Percentiles rank a stretch among this genome's conserved stretches.
Conservation (phyloP, 179 eudicot species). For the Silene noctiflora region DNA sequence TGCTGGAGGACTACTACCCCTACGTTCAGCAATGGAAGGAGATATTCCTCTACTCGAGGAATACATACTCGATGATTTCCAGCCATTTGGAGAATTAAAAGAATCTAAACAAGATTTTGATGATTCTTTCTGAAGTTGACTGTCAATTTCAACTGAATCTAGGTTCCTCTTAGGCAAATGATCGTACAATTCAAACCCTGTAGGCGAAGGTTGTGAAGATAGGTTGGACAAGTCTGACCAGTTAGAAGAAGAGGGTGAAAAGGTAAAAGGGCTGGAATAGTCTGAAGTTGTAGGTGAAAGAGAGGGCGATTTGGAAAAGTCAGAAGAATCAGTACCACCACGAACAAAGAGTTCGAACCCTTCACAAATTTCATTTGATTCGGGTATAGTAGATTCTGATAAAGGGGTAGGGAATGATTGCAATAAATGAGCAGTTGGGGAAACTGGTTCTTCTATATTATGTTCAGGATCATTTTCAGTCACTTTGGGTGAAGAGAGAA, state of each 20-base stretch:
- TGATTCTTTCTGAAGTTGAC: constrained; percentile 31
- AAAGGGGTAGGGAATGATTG: constrained; percentile 33
- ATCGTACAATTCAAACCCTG: constrained; percentile 48
- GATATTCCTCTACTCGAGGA: constrained; percentile 31
- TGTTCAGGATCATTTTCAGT: constrained; percentile 21
- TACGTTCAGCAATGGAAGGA: constrained; percentile 53
- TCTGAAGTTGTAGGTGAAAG: constrained; percentile 80
- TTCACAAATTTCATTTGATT: constrained; percentile 17
- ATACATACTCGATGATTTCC: constrained; percentile 24
- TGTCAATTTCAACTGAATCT: constrained; percentile 28
- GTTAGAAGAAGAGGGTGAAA: constrained; percentile 86
- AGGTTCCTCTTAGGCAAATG: constrained; percentile 27
- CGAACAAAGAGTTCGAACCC: constrained; percentile 28
- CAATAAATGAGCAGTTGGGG: constrained; percentile 39
- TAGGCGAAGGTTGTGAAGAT: constrained; percentile 71
- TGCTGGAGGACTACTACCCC: constrained; percentile 54
- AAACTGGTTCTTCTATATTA: constrained; percentile 25
- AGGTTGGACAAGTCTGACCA: constrained; percentile 82
- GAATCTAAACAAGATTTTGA: constrained; percentile 32
- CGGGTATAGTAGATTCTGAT: constrained; percentile 28
- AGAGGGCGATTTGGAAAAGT: constrained; percentile 50
- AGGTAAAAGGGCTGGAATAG: constrained; percentile 63
- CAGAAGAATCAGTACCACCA: constrained; percentile 29
- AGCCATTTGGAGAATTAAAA: constrained; percentile 30
- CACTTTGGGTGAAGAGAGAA: constrained; percentile 48